Evolutionary conservation across 1,139 yeast species (phyloP).

Genomic region (Nakaseomyces bracarensis): DNA sequence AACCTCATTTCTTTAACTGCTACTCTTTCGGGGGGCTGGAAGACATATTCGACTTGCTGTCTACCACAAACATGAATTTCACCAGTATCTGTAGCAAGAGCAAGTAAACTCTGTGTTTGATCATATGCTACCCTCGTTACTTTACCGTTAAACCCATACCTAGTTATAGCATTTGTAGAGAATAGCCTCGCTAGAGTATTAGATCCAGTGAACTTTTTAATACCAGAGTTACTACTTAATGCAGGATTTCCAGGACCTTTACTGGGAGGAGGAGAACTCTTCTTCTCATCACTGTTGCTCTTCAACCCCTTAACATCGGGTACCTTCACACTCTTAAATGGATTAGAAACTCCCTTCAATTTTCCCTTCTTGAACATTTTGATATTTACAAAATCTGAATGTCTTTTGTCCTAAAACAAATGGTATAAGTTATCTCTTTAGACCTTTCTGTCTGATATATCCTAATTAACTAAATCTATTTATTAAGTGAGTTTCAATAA

Average conservation of each 20-base stretch:
- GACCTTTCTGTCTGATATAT: too few relatives aligned
- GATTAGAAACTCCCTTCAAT: conserved; percentile 46
- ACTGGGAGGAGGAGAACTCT: background rate
- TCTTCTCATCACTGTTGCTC: background rate
- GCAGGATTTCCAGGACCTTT: conserved; percentile 3
- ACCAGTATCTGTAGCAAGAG: conserved; percentile 65
- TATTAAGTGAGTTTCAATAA: too few relatives aligned
- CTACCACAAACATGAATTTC: conserved; percentile 78
- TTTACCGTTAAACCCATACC: conserved; percentile 51
- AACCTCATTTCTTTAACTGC: conserved; percentile 54
- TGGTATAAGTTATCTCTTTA: too few relatives aligned
- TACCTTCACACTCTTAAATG: conserved; percentile 33
- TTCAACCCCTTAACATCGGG: conserved; percentile 23
- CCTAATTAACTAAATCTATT: too few relatives aligned
- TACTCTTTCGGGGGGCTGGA: conserved; percentile 35
- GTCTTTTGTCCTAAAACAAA: background rate
- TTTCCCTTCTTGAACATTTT: conserved; percentile 7
- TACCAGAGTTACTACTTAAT: background rate
- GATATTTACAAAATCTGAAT: background rate
- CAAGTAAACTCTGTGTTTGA: conserved; percentile 80
- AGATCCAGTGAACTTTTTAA: conserved; percentile 5
- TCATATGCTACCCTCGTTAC: conserved; percentile 69
- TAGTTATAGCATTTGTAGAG: conserved; percentile 35
- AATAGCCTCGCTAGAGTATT: conserved; percentile 28
- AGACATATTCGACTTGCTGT: conserved; percentile 66